Base-by-base conservation (phyloP, 2,329 filamentous ascomycete species). In the Paraconiothyrium sp. region DNA sequence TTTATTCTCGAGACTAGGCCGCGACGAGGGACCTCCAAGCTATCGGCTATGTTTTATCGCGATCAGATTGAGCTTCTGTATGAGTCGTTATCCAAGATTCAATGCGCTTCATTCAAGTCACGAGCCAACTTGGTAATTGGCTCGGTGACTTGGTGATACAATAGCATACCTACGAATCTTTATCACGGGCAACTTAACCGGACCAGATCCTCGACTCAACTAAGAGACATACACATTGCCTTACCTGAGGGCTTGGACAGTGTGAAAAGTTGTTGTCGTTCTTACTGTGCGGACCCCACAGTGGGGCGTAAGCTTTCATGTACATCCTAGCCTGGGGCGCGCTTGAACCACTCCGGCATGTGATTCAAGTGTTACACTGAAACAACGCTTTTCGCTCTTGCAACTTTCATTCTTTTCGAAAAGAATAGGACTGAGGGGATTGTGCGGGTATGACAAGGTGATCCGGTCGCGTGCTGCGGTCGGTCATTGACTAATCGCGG, bases 311-410 rank as follows among this genome's bases (percentile, higher is more conserved):
- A 51, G 32, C 48, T 10, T 20, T 20, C 13, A n/a, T 14, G 49
- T 39, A 24, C 49, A 51, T 20, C 32, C 20, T 39, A 4, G 9
- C 34, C 13, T 41, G 8, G 34, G 49, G 49, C 34, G 16, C 49
- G 34, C 49, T 52, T 52, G 34, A 39, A 9, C n/a, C 9, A 11
- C 24, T 41, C 49, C 20, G 49, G 41, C 3, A 22, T 22, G 20
- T 47, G 54, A 9, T 9, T n/a, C 24, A 46, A 58, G 47, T 37
- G 35, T 10, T 32, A 43, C 20, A 55, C 43, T 49, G n/a, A 20
- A 14, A 14, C 47, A 24, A 24, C 32, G 39, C 27, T 30, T 64
- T 30, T 47, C 60, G 13, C 14, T 50, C 67, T 7, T 55, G 59
- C 1, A 24, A 30, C 27, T 30, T 30, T 6, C 27, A 30, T 4